Evolutionary conservation across 768 basidiomycete species (phyloP).

Genomic region (Lactarius deliciosus): DNA sequence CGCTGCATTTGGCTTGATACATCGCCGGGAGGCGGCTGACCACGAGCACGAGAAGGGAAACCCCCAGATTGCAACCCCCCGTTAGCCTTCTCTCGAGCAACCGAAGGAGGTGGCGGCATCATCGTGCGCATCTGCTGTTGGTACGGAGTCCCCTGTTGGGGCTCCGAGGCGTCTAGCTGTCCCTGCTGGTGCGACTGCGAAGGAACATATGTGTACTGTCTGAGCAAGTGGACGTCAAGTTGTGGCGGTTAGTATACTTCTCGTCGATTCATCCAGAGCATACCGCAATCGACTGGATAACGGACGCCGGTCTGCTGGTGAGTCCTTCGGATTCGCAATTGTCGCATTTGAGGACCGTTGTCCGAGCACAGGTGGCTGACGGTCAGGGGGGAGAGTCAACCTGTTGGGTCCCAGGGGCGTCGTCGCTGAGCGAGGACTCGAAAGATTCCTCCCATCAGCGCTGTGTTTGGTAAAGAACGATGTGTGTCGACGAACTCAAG

Average conservation of each 20-base stretch:
- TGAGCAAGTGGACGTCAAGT: slow-evolving; percentile 33
- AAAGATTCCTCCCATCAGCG: slow-evolving; percentile 32
- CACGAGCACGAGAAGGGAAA: neutral
- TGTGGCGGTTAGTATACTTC: neutral
- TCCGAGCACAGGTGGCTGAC: slow-evolving; percentile 48
- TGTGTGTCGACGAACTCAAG: neutral
- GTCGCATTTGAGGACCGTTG: slow-evolving; percentile 30
- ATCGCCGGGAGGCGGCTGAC: slow-evolving; percentile 10
- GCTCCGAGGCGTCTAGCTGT: slow-evolving; percentile 36
- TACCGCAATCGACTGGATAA: slow-evolving; percentile 56
- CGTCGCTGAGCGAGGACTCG: slow-evolving; percentile 59
- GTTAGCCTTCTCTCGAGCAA: slow-evolving; percentile 27
- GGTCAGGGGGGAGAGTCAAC: slow-evolving; percentile 65
- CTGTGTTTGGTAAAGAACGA: slow-evolving; percentile 10
- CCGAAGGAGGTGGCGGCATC: slow-evolving; percentile 34
- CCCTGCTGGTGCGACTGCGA: slow-evolving; percentile 44
- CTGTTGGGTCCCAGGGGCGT: slow-evolving; percentile 61
- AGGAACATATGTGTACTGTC: slow-evolving; percentile 67
- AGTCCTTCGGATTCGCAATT: slow-evolving; percentile 8
- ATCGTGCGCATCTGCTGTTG: slow-evolving; percentile 31
- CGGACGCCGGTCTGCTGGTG: slow-evolving; percentile 41
- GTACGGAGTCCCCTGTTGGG: slow-evolving; percentile 31
- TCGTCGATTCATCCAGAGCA: slow-evolving; percentile 23
- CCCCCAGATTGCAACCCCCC: slow-evolving; percentile 1
- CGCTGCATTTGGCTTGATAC: slow-evolving; percentile 3